These are phyloP conservation scores for Saussurea involucrata DNA, from an alignment of 129 eudicot genomes.

Conservation along the genomic window DNA sequence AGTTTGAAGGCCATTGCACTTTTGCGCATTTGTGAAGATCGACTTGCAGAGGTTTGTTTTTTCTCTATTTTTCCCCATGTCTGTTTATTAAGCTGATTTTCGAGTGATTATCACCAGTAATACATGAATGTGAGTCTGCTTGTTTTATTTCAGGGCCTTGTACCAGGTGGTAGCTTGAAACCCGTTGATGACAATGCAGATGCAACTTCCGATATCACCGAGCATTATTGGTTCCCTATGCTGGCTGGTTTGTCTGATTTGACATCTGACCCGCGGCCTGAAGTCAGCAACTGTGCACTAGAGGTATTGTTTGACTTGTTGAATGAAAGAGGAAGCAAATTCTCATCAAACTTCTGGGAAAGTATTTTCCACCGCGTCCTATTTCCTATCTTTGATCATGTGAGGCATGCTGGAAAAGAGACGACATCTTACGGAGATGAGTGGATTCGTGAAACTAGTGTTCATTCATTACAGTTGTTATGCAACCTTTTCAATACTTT, in stretches of 20 bases:
- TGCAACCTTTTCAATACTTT: constrained; percentile 95
- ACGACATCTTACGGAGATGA: constrained; percentile 59
- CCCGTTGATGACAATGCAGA: constrained; percentile 68
- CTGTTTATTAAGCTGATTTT: background rate
- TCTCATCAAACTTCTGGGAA: constrained; percentile 90
- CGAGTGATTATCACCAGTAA: background rate
- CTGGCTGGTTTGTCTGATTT: constrained; percentile 95
- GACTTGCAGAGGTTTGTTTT: constrained; percentile 92
- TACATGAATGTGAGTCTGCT: background rate
- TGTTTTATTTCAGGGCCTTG: constrained; percentile 63
- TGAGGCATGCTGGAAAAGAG: constrained; percentile 85
- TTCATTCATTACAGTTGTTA: constrained; percentile 87
- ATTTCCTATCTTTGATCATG: constrained; percentile 93
- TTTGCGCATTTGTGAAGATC: constrained; percentile 97
- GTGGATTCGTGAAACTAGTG: constrained; percentile 81
- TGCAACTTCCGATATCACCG: constrained; percentile 72
- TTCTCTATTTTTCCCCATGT: background rate
- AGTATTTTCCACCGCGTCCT: constrained; percentile 82
- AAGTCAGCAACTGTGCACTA: constrained; percentile 94
- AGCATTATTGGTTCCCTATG: constrained; percentile 99
- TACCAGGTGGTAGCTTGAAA: constrained; percentile 90
- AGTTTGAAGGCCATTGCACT: constrained; percentile 99
- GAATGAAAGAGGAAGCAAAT: constrained; percentile 92
- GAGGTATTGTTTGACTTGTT: constrained; percentile 95
- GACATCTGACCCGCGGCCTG: constrained; percentile 88